Evolutionary conservation across 805 yeast genomes (phyloP), one percentile per base, ranked within the genome.

Genomic region (Wickerhamiella domercqiae): DNA sequence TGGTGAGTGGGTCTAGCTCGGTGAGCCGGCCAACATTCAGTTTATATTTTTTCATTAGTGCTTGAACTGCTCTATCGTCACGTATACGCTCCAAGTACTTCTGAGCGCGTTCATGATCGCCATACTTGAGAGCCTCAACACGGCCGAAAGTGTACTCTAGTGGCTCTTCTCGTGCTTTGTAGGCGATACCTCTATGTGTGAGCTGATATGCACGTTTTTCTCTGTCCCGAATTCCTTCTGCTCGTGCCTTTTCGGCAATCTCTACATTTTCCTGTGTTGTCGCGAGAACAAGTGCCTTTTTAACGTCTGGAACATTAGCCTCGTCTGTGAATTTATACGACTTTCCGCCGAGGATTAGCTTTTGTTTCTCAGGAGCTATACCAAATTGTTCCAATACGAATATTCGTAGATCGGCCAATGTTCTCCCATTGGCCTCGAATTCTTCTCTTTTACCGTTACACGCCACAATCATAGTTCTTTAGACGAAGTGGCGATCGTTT

Each of bases 1-100:
- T 56, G 4, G 57, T 42, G 3, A 59, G 54, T 1, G 65, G 65
- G 35, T 60, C 65, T 21, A 60, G 50, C 37, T 60, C 65, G 1
- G 62, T 49, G 22, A 60, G 42, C 6, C 54, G 40, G 1, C 60
- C 59, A 5, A 60, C 62, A 5, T 45, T 40, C 50, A 54, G 57
- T 35, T 54, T 50, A 47, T 61, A 48, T 39, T 52, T 53, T 20
- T 38, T 43, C 62, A 60, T 57, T 22, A 61, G 46, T 3, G 56
- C 57, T 18, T 47, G 51, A 14, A 60, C 51, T 13, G 62, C 65
- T 15, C 47, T 35, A 38, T 60, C 65, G 34, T 52, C 52, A 15
- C 47, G 38, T 7, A 60, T 46, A 19, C 56, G 43, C 29, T 56
- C 48, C 29, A 60, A 43, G 15, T 53, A 39, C 7, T 39, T 49